Evolutionary conservation across 1,284 basidiomycete species (phyloP).

Genomic region (Irpex sp.): DNA sequence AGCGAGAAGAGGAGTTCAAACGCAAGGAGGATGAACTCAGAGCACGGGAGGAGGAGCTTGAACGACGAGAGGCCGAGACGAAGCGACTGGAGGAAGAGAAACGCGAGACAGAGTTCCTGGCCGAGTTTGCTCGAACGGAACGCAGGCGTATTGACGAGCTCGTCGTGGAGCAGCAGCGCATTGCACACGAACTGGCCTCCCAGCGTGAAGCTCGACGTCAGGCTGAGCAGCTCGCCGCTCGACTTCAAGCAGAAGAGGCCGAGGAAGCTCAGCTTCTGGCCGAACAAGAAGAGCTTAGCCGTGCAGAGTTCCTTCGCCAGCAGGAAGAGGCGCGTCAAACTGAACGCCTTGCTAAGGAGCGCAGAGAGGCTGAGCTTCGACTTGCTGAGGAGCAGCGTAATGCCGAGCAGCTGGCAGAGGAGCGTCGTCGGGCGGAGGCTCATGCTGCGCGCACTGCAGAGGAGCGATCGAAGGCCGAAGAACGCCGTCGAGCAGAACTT

Average conservation of each 20-base stretch:
- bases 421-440: slow-evolving; percentile 1
- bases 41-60: slow-evolving; percentile 7
- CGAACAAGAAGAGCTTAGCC: slow-evolving; percentile 9
- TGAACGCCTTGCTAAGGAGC: slow-evolving; percentile 4
- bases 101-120: slow-evolving; percentile 1
- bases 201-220: slow-evolving; percentile 5
- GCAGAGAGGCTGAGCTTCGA: slow-evolving; percentile 1
- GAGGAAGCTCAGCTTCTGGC: slow-evolving; percentile 1
- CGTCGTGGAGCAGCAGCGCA: slow-evolving; percentile 7
- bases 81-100: slow-evolving; percentile 15
- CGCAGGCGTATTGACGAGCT: slow-evolving; percentile 4
- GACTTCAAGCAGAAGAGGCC: slow-evolving; percentile 8
- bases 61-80: slow-evolving; percentile 8
- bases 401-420: slow-evolving; percentile 10
- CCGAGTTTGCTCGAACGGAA: slow-evolving; percentile 3
- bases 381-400: slow-evolving; percentile 8
- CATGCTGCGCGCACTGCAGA: slow-evolving; percentile 1
- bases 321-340: slow-evolving; percentile 6
- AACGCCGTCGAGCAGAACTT: not conserved
- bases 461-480: slow-evolving; percentile 4
- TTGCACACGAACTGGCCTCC: slow-evolving; percentile 1
- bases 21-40: slow-evolving; percentile 15
- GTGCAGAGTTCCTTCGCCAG: not conserved
- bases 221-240: slow-evolving; percentile 8
- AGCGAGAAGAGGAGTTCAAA: slow-evolving; percentile 13